Evolutionary conservation across 257 asterid species (phyloP), one percentile per base, ranked within the genome.

Genomic region (Fraxinus cuspidata): DNA sequence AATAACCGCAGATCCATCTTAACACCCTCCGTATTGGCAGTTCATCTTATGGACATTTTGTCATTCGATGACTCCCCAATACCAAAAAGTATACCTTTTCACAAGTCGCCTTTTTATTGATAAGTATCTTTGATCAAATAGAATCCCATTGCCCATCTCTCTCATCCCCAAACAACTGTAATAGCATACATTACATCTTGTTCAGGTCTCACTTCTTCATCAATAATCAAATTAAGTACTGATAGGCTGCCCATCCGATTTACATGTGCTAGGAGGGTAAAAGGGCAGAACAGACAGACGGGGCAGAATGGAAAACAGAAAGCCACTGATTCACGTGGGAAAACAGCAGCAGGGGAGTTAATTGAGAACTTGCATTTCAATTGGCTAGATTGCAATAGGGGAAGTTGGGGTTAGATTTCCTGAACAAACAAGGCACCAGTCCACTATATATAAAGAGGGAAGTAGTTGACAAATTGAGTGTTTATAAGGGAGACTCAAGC

Each of bases 21-120:
- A 21, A 58, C 5, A 58, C 9, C 56, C 27, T 58, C 29, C 28
- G 1, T 58, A 42, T 58, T 58, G 66, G 31, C 10, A 58, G 13
- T 58, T 58, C 66, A 21, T 58, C 66, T 58, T 58, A n/a, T 58
- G 66, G 66, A 58, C 28, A 58, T 58, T 21, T 58, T 58, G 66
- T n/a, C 28, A 28, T 58, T 58, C 21, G 66, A 58, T 58, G 29
- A n/a, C 66, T 21, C 66, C 8, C 5, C 23, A 19, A 60, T 25
- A 25, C 34, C 0, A 23, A 9, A 63, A 63, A 27, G 16, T 25
- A 63, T 27, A 63, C 35, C 69, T 63, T 63, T 8, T 3, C 9
- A 23, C 15, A 27, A 4, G 69, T 23, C 19, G 1, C 19, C 32
- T 63, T 63, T 63, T 27, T 25, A 63, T 63, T 63, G 69, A 25